phyloP scores from a whole-genome alignment of 2,329 filamentous ascomycete species.

The Plenodomus tracheiphilus region DNA sequence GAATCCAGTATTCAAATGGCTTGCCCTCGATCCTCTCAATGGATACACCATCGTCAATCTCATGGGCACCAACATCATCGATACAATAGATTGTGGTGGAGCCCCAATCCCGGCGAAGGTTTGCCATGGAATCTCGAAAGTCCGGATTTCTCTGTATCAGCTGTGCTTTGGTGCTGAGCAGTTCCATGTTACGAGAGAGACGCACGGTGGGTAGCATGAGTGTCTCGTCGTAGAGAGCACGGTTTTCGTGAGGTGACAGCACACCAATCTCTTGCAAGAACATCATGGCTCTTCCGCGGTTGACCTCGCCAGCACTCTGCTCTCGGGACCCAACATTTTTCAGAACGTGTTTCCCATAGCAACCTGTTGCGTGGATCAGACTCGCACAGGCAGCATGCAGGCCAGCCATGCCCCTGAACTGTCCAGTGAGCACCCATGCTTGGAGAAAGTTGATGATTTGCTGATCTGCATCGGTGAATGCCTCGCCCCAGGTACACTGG shows the following conservation, averaged over 20 bases:
- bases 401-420: constrained; percentile 47
- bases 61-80: constrained; percentile 65
- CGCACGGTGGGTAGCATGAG: constrained; percentile 56
- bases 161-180: constrained; percentile 42
- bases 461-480: constrained; percentile 57
- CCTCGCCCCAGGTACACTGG: constrained; percentile 20
- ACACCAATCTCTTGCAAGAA: constrained; percentile 78
- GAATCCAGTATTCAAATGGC: constrained; percentile 68
- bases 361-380: constrained; percentile 63
- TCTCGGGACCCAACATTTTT: constrained; percentile 43
- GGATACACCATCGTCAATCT: constrained; percentile 81
- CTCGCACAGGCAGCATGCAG: constrained; percentile 66
- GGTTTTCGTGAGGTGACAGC: constrained; percentile 71
- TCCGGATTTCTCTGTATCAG: constrained; percentile 29
- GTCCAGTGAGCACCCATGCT: constrained; percentile 54
- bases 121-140: constrained; percentile 59
- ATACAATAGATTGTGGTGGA: constrained; percentile 71
- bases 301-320: constrained; percentile 7
- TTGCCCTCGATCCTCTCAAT: constrained; percentile 61
- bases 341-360: constrained; percentile 56
- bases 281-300: constrained; percentile 55
- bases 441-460: constrained; percentile 70
- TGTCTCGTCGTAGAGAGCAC: constrained; percentile 61
- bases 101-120: constrained; percentile 62
- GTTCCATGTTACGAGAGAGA: constrained; percentile 49